A percentile compares a stretch with the other conserved stretches of the same genome.
phyloP scores from a whole-genome alignment of 805 yeast species.

The Dipodascus albidus region DNA sequence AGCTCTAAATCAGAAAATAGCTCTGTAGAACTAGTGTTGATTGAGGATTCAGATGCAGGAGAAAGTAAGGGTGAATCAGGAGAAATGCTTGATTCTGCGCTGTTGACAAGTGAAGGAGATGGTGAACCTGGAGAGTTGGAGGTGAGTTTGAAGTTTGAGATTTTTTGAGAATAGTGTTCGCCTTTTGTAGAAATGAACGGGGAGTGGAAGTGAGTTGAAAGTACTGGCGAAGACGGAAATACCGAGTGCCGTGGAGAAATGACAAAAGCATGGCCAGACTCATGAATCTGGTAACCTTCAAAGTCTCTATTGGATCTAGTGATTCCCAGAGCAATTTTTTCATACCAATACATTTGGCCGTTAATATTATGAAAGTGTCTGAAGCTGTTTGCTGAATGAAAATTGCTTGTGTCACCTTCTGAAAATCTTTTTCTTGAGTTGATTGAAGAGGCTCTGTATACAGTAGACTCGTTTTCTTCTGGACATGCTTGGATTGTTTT shows the following conservation, averaged over 20 bases:
- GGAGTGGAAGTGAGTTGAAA: not conserved
- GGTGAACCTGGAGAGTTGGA: not conserved
- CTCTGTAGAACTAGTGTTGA: not conserved
- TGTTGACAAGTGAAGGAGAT: not conserved
- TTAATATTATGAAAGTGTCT: not conserved
- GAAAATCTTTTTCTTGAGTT: not conserved
- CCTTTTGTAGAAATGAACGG: not conserved
- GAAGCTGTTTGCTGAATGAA: too few species aligned
- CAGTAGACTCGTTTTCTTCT: not conserved
- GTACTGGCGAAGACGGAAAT: not conserved
- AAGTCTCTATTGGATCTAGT: not conserved
- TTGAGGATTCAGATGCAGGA: not conserved
- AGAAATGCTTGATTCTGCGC: not conserved
- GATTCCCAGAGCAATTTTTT: not conserved
- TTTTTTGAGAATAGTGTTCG: not conserved
- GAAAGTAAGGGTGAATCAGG: not conserved
- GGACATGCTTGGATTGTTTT: not conserved
- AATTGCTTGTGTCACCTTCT: too few species aligned
- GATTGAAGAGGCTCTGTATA: not conserved
- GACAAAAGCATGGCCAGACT: not conserved
- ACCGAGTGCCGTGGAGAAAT: not conserved
- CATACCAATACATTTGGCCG: not conserved
- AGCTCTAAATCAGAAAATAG: not conserved
- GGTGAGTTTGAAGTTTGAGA: not conserved
- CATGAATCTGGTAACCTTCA: not conserved